Evolutionary conservation across 768 basidiomycete species (phyloP), one percentile per base, ranked within the genome.

Genomic region (Antrodiella citrinella): DNA sequence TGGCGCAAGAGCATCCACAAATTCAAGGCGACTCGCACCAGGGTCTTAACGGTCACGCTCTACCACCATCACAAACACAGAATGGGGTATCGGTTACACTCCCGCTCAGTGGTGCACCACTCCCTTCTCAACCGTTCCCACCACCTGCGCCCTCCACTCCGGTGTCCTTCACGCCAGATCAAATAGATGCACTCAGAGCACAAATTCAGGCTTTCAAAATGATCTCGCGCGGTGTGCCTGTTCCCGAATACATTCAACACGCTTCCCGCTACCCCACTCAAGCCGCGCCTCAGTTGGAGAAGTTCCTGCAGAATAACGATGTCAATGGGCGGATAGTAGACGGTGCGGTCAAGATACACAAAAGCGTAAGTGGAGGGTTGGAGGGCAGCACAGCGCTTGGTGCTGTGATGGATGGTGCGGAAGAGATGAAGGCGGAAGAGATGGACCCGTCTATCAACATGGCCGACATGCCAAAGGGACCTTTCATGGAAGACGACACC

Each of bases 171-270:
- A 84, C 86, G 3, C 69, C 63, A 0, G 84, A 86, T 52, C 91
- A 91, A 59, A 81, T 91, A 44, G 73, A 70, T 50, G 77, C 84
- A 9, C 75, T 92, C n/a, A 78, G 86, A 12, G 81, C 85, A 0
- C 90, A 92, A 57, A 91, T 92, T 13, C 77, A 83, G 45, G 89
- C 90, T 3, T 91, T 84, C 70, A 88, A 84, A 60, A 74, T 81
- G 54, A 72, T 92, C 56, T 71, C 72, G 13, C 76, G 82, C 20
- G 80, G 82, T 19, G 62, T 80, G 5, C 79, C 86, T 13, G 73
- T 89, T 39, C 84, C 88, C 12, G 81, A 87, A 11, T 62, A 75
- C 53, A 58, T 92, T 23, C 86, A 84, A 53, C 80, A 83, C 49
- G 81, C 84, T 11, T 80, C 90, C 42, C 80, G 78, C 18, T 74